Base-by-base conservation (phyloP, 108 stramenopile species). In the Stephanodiscus minutulus region DNA sequence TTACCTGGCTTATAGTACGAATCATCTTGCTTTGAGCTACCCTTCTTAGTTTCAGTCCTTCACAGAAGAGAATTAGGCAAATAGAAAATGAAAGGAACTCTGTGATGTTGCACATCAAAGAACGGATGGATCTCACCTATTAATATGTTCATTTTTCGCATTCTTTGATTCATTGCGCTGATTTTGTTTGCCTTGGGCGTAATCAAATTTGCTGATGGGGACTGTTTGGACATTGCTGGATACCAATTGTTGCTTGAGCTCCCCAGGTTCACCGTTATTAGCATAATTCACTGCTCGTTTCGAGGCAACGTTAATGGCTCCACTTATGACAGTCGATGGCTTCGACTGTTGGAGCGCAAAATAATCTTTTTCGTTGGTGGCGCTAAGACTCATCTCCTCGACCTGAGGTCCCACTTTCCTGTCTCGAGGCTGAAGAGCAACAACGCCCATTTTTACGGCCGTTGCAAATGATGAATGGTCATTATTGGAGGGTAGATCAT, bases 151-250 rank as follows among this genome's bases (percentile, higher is more conserved):
- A 11, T 58, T 28, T n/a, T 57, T 68, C 13, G 44, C 22, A 17
- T 18, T 9, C 49, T 63, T 72, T 22, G 20, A 61, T 17, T 72
- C 71, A 25, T 41, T 62, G 20, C 47, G 61, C 39, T 53, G 62
- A n/a, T 63, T 46, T 52, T 55, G 61, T 29, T 63, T 61, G 15
- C 17, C 33, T 63, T 72, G 46, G 18, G 53, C 47, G 1, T 54
- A 50, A 61, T 48, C 22, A 22, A 71, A 59, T 60, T 35, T 36
- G 17, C 43, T 31, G n/a, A 41, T 60, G 20, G 31, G 55, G 49
- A 24, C 69, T 56, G 21, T 22, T 56, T 21, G 33, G 55, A 41
- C 25, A 41, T 50, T 31, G 21, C 25, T 54, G 3, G 52, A 20
- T 55, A 17, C 56, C 28, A 27, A 55, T 11, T 35, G 0, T 0